These are phyloP conservation scores for Chloranthus sessilifolius DNA, from an alignment of 164 flowering plant genomes.

Conservation along the genomic window DNA sequence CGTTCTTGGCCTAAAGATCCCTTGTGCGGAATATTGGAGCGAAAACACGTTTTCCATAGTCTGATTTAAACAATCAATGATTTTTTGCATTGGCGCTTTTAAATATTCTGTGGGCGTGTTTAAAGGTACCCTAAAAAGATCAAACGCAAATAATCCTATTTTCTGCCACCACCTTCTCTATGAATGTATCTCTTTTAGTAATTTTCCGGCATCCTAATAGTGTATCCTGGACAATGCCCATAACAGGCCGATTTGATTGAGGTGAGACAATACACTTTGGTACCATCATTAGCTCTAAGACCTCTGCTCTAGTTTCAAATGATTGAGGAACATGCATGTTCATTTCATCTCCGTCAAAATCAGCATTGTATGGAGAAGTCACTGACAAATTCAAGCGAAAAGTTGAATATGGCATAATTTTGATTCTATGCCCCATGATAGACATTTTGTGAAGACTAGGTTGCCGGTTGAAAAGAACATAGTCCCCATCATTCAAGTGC, in stretches of 20 bases:
- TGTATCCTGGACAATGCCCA: constrained; percentile 99
- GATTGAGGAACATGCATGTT: constrained; percentile 99
- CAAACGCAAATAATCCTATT: no score
- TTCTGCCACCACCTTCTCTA: constrained; percentile 81
- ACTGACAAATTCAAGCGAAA: constrained; percentile 93
- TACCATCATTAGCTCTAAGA: constrained; percentile 97
- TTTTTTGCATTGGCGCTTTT: no score
- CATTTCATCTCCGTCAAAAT: constrained; percentile 99
- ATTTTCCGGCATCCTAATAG: constrained; percentile 95
- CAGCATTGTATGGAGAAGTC: constrained; percentile 99
- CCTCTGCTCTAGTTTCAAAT: constrained; percentile 99
- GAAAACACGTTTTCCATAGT: no score
- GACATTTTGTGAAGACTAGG: constrained; percentile 99
- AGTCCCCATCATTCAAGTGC: constrained; percentile 94
- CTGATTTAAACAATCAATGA: no score
- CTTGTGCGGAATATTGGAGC: no score
- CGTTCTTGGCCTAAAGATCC: no score
- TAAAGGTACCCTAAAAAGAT: no score
- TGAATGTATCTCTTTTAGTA: constrained; percentile 94
- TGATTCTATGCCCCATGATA: constrained; percentile 97
- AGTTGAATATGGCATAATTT: constrained; percentile 98
- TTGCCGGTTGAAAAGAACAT: constrained; percentile 91
- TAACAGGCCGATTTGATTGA: constrained; percentile 92
- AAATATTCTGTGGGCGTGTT: no score
- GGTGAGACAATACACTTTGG: constrained; percentile 99